A percentile compares a stretch with the other conserved stretches of the same genome.
Conservation (phyloP, 352 stramenopile species). For the Phytophthora melonis region DNA sequence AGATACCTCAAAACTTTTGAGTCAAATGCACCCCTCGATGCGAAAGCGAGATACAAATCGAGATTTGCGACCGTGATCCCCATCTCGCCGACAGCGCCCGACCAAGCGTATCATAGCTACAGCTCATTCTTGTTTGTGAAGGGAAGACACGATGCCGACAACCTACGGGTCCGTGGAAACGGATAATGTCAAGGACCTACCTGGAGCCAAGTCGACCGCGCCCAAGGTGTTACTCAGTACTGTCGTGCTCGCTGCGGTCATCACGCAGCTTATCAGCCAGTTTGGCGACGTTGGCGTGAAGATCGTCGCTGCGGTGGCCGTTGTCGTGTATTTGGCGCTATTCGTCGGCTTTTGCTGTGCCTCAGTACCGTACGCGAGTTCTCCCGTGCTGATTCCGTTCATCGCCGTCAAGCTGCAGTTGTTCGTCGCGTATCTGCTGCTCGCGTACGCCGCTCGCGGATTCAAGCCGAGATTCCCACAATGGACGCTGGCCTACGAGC, state of each 20-base stretch:
- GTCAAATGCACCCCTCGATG: background rate
- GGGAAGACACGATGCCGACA: background rate
- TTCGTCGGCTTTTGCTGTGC: slow-evolving; percentile 18
- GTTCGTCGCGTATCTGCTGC: slow-evolving; percentile 2
- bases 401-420: slow-evolving; percentile 23
- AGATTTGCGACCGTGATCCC: background rate
- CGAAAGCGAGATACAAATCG: background rate
- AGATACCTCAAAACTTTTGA: background rate
- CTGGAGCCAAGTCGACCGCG: background rate
- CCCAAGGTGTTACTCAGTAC: background rate
- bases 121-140: background rate
- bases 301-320: background rate
- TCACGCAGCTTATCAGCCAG: background rate
- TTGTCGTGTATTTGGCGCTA: background rate
- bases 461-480: slow-evolving; percentile 26
- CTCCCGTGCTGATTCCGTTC: slow-evolving; percentile 7
- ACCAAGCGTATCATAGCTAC: background rate
- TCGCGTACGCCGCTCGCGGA: slow-evolving; percentile 14
- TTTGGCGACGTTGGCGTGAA: background rate
- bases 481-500: slow-evolving; percentile 22
- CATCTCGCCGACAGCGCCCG: background rate
- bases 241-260: background rate
- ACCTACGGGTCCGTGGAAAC: background rate
- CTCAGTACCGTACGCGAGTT: slow-evolving; percentile 1
- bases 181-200: background rate